Conservation (phyloP, 805 yeast species). For the Lachancea fermentati region DNA sequence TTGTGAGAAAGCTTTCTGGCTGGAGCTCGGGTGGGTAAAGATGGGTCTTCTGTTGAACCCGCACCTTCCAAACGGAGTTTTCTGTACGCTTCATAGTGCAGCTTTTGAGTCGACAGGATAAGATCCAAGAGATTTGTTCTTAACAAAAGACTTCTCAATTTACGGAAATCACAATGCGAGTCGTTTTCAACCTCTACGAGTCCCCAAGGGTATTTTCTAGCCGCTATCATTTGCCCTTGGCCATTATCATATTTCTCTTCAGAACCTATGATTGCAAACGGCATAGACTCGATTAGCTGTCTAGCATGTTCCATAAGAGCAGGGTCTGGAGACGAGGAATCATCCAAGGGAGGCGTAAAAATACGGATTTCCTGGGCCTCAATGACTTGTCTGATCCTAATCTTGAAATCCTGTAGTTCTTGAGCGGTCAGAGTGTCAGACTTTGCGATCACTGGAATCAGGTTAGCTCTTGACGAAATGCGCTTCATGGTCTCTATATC, state of each 20-base stretch:
- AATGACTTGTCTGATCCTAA: constrained; percentile 73
- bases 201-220: constrained; percentile 90
- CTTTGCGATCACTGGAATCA: constrained; percentile 85
- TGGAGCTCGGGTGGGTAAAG: constrained; percentile 36
- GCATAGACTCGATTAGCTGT: constrained; percentile 77
- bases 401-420: constrained; percentile 65
- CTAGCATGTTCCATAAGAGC: constrained; percentile 77
- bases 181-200: constrained; percentile 83
- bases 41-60: constrained; percentile 24
- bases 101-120: constrained; percentile 70
- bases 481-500: constrained; percentile 88
- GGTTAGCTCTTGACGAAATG: constrained; percentile 70
- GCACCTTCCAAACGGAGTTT: constrained; percentile 54
- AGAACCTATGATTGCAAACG: constrained; percentile 77
- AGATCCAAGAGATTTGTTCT: constrained; percentile 82
- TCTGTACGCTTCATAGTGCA: constrained; percentile 79
- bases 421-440: constrained; percentile 75
- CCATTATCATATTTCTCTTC: constrained; percentile 62
- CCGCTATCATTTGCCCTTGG: constrained; percentile 62
- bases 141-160: constrained; percentile 69
- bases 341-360: constrained; percentile 77
- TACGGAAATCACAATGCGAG: constrained; percentile 77
- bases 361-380: constrained; percentile 79
- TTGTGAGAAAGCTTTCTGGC: constrained; percentile 56
- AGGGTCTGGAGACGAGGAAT: constrained; percentile 38